phyloP scores from a whole-genome alignment of 1,284 basidiomycete species.

The Meripilus lineatus region DNA sequence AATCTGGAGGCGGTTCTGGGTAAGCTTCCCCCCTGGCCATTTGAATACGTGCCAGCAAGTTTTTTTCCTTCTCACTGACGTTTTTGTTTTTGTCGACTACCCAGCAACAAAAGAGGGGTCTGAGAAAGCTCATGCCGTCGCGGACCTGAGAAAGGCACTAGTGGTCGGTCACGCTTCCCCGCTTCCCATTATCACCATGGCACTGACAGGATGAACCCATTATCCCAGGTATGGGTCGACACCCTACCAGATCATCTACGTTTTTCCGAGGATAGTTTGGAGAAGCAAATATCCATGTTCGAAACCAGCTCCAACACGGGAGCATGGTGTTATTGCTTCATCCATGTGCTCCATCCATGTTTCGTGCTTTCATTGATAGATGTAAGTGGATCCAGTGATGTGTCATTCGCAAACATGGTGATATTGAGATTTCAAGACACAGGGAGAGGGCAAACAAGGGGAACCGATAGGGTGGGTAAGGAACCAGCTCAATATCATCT shows the following conservation, averaged over 20 bases:
- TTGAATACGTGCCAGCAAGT: too few species aligned
- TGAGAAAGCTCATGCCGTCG: slow-evolving; percentile 21
- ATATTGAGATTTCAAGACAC: not conserved
- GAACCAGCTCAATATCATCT: slow-evolving; percentile 50
- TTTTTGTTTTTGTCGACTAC: not conserved
- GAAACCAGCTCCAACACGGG: slow-evolving; percentile 71
- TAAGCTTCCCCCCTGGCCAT: too few species aligned
- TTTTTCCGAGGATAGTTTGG: slow-evolving; percentile 61
- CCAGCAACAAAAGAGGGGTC: slow-evolving; percentile 20
- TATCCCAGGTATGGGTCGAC: slow-evolving; percentile 52
- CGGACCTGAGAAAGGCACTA: slow-evolving; percentile 36
- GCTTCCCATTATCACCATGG: not conserved
- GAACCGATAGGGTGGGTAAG: slow-evolving; percentile 47
- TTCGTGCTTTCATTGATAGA: slow-evolving; percentile 57
- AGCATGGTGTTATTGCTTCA: slow-evolving; percentile 72
- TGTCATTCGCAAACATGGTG: not conserved
- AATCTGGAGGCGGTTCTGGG: slow-evolving; percentile 41
- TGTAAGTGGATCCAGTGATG: slow-evolving; percentile 35
- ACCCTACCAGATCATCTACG: slow-evolving; percentile 63
- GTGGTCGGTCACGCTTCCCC: slow-evolving; percentile 28
- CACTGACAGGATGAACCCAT: not conserved
- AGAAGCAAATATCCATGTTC: slow-evolving; percentile 68
- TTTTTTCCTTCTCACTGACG: slow-evolving; percentile 4
- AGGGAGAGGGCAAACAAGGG: slow-evolving; percentile 25
- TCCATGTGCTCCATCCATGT: slow-evolving; percentile 67